Conservation (phyloP, 345 rosid species). For the Camelina hispida region DNA sequence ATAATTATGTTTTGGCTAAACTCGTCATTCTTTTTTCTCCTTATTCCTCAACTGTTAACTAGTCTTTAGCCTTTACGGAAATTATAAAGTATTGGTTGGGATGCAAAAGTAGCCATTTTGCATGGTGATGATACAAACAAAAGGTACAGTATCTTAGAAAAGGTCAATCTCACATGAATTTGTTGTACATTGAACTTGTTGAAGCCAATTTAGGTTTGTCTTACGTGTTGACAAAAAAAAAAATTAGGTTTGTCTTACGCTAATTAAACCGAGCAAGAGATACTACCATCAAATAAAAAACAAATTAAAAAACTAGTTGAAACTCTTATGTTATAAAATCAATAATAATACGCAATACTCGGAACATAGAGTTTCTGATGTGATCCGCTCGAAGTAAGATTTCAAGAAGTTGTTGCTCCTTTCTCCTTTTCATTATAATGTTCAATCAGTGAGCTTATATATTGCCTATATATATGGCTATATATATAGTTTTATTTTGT, state of each 20-base stretch:
- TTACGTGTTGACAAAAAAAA: too few species aligned
- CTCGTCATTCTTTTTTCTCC: background rate
- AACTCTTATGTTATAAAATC: background rate
- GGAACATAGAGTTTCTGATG: background rate
- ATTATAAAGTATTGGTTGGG: slow-evolving; percentile 34
- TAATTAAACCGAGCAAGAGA: background rate
- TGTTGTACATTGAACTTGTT: slow-evolving; percentile 8
- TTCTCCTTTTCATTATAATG: background rate
- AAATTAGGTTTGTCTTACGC: background rate
- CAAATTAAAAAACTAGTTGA: too few species aligned
- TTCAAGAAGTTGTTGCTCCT: background rate
- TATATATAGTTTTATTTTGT: background rate
- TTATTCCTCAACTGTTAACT: slow-evolving; percentile 23
- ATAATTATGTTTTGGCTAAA: slow-evolving; percentile 10
- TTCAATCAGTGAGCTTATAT: too few species aligned
- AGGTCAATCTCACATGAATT: slow-evolving; percentile 27
- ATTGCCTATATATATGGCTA: background rate
- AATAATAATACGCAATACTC: background rate
- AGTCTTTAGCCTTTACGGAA: slow-evolving; percentile 39
- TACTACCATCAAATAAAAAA: background rate
- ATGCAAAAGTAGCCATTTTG: slow-evolving; percentile 38
- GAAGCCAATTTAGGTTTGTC: background rate
- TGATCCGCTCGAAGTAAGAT: background rate
- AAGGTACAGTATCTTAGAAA: slow-evolving; percentile 28
- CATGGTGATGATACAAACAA: slow-evolving; percentile 33